A percentile compares a stretch with the other conserved stretches of the same genome.
These are phyloP conservation scores for Nymphaea thermarum DNA, from an alignment of 164 flowering plant species.

Conservation along the genomic window DNA sequence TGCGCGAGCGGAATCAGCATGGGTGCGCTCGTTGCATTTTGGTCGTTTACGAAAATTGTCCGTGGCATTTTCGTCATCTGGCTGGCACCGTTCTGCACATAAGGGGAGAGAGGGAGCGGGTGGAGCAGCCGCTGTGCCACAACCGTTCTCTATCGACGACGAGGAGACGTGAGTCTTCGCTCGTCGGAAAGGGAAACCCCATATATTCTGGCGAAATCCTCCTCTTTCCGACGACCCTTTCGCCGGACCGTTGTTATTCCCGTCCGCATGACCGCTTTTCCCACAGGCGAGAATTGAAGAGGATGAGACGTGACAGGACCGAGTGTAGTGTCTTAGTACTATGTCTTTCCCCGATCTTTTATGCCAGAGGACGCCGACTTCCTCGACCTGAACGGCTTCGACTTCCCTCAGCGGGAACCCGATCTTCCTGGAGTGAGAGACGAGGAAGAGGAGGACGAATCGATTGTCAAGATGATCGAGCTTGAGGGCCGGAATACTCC, in stretches of 20 bases:
- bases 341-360: neutral
- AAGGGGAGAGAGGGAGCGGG: too few relatives aligned
- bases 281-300: too few relatives aligned
- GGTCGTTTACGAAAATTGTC: too few relatives aligned
- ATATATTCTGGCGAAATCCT: too few relatives aligned
- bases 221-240: too few relatives aligned
- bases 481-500: neutral
- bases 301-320: neutral
- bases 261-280: too few relatives aligned
- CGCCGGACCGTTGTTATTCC: neutral
- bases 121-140: too few relatives aligned
- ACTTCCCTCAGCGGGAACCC: neutral
- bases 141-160: neutral
- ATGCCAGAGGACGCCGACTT: neutral
- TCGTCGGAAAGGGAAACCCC: neutral
- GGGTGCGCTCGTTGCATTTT: too few relatives aligned
- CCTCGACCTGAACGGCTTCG: neutral
- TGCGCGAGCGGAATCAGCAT: too few relatives aligned
- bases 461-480: neutral
- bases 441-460: neutral
- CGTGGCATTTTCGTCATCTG: too few relatives aligned
- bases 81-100: too few relatives aligned
- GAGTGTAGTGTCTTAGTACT: neutral
- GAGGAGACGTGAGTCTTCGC: neutral
- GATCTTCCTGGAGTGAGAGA: neutral